phyloP scores from a whole-genome alignment of 768 basidiomycete genomes.

The Galerina marginata region DNA sequence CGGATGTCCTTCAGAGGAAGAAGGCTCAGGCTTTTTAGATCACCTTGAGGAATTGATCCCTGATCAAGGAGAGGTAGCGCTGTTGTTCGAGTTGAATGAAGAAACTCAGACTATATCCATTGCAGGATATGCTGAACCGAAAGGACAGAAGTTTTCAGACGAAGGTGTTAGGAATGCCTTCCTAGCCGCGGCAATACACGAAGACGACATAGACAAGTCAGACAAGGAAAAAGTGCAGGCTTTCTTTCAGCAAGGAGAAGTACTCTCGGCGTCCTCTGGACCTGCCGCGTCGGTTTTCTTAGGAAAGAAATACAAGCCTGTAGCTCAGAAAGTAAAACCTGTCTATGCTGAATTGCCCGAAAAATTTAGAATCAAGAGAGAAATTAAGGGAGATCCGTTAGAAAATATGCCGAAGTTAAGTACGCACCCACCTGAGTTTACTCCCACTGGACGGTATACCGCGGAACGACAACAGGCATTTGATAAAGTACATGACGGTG shows the following conservation, averaged over 20 bases:
- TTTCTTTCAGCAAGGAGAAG: no score
- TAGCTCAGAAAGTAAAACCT: slow-evolving; percentile 12
- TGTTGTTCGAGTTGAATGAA: slow-evolving; percentile 5
- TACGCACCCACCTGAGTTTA: slow-evolving; percentile 2
- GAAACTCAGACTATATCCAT: neutral
- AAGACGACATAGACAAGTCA: no score
- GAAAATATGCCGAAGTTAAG: slow-evolving; percentile 2
- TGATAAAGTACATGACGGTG: neutral
- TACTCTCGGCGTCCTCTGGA: no score
- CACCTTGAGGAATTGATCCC: slow-evolving; percentile 7
- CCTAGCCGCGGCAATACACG: no score
- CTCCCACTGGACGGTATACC: slow-evolving; percentile 10
- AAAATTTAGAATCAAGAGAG: slow-evolving; percentile 7
- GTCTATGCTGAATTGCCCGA: slow-evolving; percentile 10
- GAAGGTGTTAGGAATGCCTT: no score
- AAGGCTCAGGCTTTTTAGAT: neutral
- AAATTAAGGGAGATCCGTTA: slow-evolving; percentile 16
- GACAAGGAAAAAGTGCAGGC: no score
- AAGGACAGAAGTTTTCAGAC: no score
- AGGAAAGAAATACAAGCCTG: slow-evolving; percentile 17
- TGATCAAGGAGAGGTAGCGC: neutral
- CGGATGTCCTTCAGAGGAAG: neutral
- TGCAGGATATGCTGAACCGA: no score
- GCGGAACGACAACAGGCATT: neutral
- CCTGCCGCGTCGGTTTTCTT: neutral